Conservation (phyloP, 73 alveolate genomes). For the Durusdinium trenchii region DNA sequence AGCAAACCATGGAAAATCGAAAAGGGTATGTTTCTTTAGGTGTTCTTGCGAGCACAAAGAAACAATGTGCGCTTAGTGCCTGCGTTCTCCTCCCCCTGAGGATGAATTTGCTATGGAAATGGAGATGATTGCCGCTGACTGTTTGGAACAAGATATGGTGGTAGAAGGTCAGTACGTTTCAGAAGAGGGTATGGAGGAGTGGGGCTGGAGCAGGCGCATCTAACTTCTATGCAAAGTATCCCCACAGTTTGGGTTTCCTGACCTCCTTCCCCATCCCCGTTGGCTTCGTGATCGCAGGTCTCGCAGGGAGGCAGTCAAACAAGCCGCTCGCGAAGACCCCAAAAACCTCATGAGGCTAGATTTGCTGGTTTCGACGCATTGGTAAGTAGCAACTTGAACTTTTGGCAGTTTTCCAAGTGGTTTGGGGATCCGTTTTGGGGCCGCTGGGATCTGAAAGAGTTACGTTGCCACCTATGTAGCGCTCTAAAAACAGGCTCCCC, state of each 20-base stretch:
- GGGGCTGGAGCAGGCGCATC: slow-evolving; percentile 4
- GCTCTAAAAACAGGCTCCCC: too few species aligned
- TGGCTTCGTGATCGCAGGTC: not conserved
- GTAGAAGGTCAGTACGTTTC: slow-evolving; percentile 2
- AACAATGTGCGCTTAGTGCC: not conserved
- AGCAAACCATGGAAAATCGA: not conserved
- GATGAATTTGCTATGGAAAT: not conserved
- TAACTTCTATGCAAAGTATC: not conserved
- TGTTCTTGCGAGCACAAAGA: not conserved
- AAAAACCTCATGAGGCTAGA: not conserved
- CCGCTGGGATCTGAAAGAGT: too few species aligned
- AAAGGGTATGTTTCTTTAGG: not conserved
- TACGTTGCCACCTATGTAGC: too few species aligned
- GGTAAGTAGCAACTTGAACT: too few species aligned
- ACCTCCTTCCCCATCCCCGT: not conserved
- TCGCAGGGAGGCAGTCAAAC: not conserved
- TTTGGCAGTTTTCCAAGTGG: not conserved
- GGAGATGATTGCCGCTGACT: not conserved
- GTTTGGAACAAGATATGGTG: not conserved
- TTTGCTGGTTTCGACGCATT: too few species aligned
- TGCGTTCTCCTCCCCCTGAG: not conserved
- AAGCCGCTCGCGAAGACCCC: not conserved
- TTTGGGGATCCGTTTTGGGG: too few species aligned
- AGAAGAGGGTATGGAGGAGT: not conserved
- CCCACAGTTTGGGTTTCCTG: not conserved